Base-by-base conservation (phyloP, 2,329 filamentous ascomycete species). In the Microdochium paspali region DNA sequence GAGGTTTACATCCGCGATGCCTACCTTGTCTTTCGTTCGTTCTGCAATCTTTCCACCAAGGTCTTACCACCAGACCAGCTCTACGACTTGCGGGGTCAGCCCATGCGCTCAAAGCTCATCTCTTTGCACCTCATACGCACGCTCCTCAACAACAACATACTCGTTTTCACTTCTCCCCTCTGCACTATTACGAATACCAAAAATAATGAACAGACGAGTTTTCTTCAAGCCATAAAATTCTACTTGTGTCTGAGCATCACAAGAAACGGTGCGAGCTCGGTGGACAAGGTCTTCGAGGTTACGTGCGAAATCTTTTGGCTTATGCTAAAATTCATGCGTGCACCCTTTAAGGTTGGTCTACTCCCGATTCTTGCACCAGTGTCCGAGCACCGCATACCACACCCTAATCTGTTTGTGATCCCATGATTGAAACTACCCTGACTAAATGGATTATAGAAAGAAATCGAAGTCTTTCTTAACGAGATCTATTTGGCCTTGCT, bases 291-390 rank as follows among this genome's bases (percentile, higher is more conserved):
- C 0, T 98, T 97, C 59, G 91, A 97, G 61, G 89, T 97, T 39
- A 91, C 88, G 63, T 90, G 87, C 58, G 93, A 98, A 64, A 95
- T 97, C 25, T 98, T 98, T 64, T 98, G 90, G 90, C 74, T 97
- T 49, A 95, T 96, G 84, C 70, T 96, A 40, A 95, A 94, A 63
- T 85, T 89, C 58, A 86, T 98, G 80, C 82, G 94, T 51, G 85
- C 93, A 2, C 85, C 90, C 52, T 86, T 98, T 67, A 98, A 98
- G 82, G 85, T 85, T 59, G 50, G 75, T 66, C 12, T n/a, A 18
- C 6, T 18, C 32, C 44, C 50, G 42, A 51, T 44, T 44, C n/a
- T 4, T 40, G 28, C n/a, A 32, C 5, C 3, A 42, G 13, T 32
- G n/a, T 43, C 55, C 46, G 51, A 43, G 24, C 32, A 42, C 20